Conservation (phyloP, 2,329 filamentous ascomycete species). For the Penicillium sp. region DNA sequence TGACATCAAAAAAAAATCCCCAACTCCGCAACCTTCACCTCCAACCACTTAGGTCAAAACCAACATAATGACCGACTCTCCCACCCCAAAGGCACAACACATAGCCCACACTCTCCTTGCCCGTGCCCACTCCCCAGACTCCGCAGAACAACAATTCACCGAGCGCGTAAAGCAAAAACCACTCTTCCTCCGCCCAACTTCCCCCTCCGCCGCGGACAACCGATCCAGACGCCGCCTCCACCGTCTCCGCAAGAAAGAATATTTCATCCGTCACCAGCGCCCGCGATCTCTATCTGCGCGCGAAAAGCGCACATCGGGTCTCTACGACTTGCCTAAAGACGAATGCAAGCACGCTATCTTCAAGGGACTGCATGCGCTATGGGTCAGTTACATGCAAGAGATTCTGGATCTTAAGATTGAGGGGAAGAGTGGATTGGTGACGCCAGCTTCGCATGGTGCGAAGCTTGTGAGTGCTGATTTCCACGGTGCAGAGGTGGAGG, state of each 20-base stretch:
- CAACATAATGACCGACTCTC: slow-evolving; percentile 19
- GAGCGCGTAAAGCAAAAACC: slow-evolving; percentile 83
- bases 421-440: slow-evolving; percentile 44
- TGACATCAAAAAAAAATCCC: slow-evolving; percentile 18
- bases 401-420: slow-evolving; percentile 62
- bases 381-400: slow-evolving; percentile 83
- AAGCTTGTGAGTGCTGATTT: slow-evolving; percentile 85
- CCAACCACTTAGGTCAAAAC: neutral
- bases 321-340: slow-evolving; percentile 72
- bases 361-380: slow-evolving; percentile 72
- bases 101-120: slow-evolving; percentile 67
- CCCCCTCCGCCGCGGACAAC: slow-evolving; percentile 61
- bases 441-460: slow-evolving; percentile 52
- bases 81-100: slow-evolving; percentile 31
- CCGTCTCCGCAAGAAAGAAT: slow-evolving; percentile 48
- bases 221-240: slow-evolving; percentile 54
- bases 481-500: slow-evolving; percentile 80
- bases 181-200: slow-evolving; percentile 74
- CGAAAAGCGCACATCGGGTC: slow-evolving; percentile 69
- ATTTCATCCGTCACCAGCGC: slow-evolving; percentile 51
- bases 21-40: slow-evolving; percentile 5
- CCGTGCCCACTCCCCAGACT: slow-evolving; percentile 75
- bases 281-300: slow-evolving; percentile 73
- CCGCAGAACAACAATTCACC: slow-evolving; percentile 68
- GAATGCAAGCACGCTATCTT: slow-evolving; percentile 75